Evolutionary conservation across 495 filamentous ascomycete species (phyloP), one percentile per base, ranked within the genome.

Genomic region (Lindgomyces ingoldianus): DNA sequence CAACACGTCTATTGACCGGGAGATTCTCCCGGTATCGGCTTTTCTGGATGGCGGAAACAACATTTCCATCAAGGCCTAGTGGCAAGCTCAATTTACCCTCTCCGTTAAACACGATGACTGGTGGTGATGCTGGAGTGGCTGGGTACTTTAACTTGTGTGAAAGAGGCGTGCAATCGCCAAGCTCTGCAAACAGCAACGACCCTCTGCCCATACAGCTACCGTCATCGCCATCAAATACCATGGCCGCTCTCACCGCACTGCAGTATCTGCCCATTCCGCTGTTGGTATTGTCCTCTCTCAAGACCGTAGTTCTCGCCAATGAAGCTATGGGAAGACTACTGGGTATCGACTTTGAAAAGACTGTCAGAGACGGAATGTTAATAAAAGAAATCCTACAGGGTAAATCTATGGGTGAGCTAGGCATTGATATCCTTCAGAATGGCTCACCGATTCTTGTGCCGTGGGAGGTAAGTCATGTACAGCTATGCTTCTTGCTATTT

Each of bases 231-330:
- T 58, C 60, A 46, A 22, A 47, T 18, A 57, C 64, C 3, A 56
- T 62, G 54, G 51, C 62, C 8, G 83, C 87, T 10, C 81, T 90
- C 57, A 80, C 85, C 1, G 82, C 86, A 1, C 74, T 90, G 70
- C 85, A 89, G 71, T 88, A 87, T 65, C 78, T 90, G 16, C 88
- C 87, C 0, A 83, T 86, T 22, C 88, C 88, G 1, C 68, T 89
- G 19, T 68, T 91, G 19, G 82, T 90, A 1, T 72, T 89, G 41
- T 83, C 81, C 18, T 79, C 77, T 36, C 53, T 81, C 45, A 90
- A 89, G 74, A 87, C 84, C 0, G 79, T 90, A 1, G 78, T 88
- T 3, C 70, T 90, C 18, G 87, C 87, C 9, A 90, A 90, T 70
- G 87, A 89, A 52, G 85, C 87, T 14, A 87, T 89, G 86, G 84